A percentile compares a stretch with the other conserved stretches of the same genome.
Conservation (phyloP, 495 filamentous ascomycete species). For the Letharia lupina region DNA sequence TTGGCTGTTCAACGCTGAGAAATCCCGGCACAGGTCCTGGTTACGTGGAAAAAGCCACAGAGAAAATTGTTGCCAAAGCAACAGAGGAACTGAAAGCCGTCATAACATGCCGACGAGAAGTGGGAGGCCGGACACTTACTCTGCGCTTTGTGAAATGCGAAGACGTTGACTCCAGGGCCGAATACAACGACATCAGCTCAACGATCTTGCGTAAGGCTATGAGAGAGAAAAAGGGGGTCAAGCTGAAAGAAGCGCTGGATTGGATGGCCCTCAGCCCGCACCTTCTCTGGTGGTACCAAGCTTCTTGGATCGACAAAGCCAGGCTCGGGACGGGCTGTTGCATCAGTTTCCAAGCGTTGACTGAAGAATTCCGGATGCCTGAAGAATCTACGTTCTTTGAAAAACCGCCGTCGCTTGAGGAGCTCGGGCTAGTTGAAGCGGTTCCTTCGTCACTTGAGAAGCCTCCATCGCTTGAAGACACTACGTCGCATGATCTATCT, state of each 20-base stretch:
- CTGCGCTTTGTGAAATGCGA: constrained; percentile 8
- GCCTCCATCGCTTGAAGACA: not conserved
- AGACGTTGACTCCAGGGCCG: not conserved
- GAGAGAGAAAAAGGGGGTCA: not conserved
- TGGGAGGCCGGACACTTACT: not conserved
- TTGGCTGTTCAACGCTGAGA: not conserved
- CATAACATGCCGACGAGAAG: not conserved
- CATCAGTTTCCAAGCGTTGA: not conserved
- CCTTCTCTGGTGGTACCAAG: not conserved
- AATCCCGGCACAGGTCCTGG: not conserved
- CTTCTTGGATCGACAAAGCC: not conserved
- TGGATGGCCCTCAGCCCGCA: not conserved
- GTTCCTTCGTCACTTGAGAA: not conserved
- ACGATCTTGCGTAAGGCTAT: not conserved
- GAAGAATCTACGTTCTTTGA: not conserved
- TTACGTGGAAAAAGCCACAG: not conserved
- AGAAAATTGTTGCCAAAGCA: not conserved
- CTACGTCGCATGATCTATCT: not conserved
- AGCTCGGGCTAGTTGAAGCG: not conserved
- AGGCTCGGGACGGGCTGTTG: not conserved
- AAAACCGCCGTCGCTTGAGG: not conserved
- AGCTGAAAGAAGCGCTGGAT: not conserved
- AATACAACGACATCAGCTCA: constrained; percentile 4
- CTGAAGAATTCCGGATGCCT: not conserved
- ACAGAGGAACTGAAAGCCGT: not conserved